phyloP scores from a whole-genome alignment of 768 basidiomycete species.

The Gloeophyllum trabeum region DNA sequence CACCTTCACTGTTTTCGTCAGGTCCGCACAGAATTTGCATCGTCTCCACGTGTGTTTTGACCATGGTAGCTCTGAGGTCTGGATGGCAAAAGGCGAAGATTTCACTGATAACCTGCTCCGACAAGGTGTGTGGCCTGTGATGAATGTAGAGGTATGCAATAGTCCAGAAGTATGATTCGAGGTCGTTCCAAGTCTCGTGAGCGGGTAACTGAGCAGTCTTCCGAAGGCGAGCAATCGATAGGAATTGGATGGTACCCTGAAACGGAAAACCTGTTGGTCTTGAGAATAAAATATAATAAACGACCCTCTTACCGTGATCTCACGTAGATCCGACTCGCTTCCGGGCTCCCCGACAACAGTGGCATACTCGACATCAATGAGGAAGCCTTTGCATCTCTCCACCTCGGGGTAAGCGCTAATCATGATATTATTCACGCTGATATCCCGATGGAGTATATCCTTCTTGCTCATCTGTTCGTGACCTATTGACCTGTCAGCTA shows the following conservation, averaged over 20 bases:
- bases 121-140: too few relatives aligned
- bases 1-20: too few relatives aligned
- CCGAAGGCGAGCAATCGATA: neutral
- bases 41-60: too few relatives aligned
- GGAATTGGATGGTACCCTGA: neutral
- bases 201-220: neutral
- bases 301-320: neutral
- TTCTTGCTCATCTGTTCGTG: neutral
- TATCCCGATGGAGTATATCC: neutral
- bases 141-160: neutral
- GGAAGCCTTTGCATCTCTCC: neutral
- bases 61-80: too few relatives aligned
- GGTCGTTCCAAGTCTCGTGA: neutral
- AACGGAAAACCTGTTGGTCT: neutral
- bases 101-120: too few relatives aligned
- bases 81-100: too few relatives aligned
- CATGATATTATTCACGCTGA: neutral
- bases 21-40: too few relatives aligned
- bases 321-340: neutral
- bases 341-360: neutral
- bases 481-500: neutral
- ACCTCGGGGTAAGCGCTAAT: neutral
- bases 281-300: neutral
- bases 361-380: neutral
- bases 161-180: neutral